A percentile compares a stretch with the other conserved stretches of the same genome.
Conservation (phyloP, 116 monocot genomes). For the Phalaenopsis hybrid region DNA sequence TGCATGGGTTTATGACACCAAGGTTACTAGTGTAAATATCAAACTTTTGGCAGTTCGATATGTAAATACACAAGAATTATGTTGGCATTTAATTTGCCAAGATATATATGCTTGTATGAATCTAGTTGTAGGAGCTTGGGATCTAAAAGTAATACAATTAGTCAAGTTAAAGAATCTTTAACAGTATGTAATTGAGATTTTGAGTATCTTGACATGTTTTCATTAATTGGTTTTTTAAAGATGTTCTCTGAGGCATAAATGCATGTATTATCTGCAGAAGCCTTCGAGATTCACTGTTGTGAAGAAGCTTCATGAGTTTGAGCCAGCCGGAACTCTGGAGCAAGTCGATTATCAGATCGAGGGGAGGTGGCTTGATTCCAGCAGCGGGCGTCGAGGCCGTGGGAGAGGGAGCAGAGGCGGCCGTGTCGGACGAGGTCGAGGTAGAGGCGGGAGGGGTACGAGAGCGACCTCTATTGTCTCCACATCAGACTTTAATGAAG, state of each 20-base stretch:
- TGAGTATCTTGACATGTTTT: not conserved
- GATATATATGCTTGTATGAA: too few species aligned
- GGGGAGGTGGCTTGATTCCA: conserved; percentile 40
- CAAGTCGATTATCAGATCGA: conserved; percentile 32
- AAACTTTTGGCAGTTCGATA: too few species aligned
- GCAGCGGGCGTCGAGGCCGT: conserved; percentile 42
- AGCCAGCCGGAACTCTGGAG: conserved; percentile 23
- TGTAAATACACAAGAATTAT: too few species aligned
- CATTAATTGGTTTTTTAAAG: not conserved
- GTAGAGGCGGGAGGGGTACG: conserved; percentile 46
- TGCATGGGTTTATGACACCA: too few species aligned
- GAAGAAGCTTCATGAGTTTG: conserved; percentile 36
- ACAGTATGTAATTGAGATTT: too few species aligned
- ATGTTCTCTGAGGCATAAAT: not conserved
- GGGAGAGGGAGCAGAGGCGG: conserved; percentile 48
- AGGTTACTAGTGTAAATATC: too few species aligned
- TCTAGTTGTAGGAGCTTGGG: too few species aligned
- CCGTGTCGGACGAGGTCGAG: conserved; percentile 40
- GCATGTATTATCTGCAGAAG: conserved; percentile 33
- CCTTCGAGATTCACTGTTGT: conserved; percentile 39
- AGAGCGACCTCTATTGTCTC: conserved; percentile 25
- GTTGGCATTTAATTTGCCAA: too few species aligned
- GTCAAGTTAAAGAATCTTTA: too few species aligned
- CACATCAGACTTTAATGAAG: conserved; percentile 26
- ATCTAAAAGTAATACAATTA: too few species aligned